These are phyloP conservation scores for Penicillium cosmopolitanum DNA, from an alignment of 495 filamentous ascomycete genomes.

Conservation along the genomic window DNA sequence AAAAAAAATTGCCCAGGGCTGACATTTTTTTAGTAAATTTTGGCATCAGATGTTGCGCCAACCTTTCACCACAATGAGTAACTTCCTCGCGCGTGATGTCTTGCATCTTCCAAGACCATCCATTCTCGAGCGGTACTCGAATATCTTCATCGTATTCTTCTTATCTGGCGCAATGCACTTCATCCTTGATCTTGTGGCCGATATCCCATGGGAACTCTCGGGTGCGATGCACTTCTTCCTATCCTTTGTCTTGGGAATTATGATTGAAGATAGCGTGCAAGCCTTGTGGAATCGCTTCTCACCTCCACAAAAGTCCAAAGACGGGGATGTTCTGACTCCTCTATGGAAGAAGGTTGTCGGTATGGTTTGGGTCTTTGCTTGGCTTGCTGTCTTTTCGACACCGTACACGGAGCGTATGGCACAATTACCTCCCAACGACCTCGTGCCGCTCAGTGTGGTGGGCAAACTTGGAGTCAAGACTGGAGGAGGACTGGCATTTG, in stretches of 20 bases:
- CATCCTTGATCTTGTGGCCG: conserved; percentile 22
- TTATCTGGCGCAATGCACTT: conserved; percentile 36
- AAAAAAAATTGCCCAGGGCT: background rate
- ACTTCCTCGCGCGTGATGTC: conserved; percentile 30
- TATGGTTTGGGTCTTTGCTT: conserved; percentile 17
- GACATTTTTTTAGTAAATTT: conserved; percentile 33
- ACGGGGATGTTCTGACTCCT: background rate
- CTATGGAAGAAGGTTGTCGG: conserved; percentile 22
- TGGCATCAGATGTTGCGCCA: conserved; percentile 46
- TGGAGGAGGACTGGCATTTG: background rate
- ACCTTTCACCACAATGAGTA: conserved; percentile 30
- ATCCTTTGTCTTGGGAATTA: conserved; percentile 32
- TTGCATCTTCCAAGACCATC: conserved; percentile 33
- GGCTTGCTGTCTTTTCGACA: conserved; percentile 18
- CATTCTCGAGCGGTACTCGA: conserved; percentile 34
- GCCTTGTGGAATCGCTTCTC: conserved; percentile 14
- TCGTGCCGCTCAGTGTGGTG: conserved; percentile 5
- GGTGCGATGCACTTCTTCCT: conserved; percentile 36
- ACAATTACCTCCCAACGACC: conserved; percentile 1
- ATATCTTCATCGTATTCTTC: conserved; percentile 38
- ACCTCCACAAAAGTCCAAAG: background rate
- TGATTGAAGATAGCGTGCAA: conserved; percentile 38
- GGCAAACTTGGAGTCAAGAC: conserved; percentile 7
- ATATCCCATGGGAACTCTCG: conserved; percentile 22
- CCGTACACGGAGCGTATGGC: conserved; percentile 8